Conservation (phyloP, 2,329 filamentous ascomycete genomes). For the Cercospora janseana region DNA sequence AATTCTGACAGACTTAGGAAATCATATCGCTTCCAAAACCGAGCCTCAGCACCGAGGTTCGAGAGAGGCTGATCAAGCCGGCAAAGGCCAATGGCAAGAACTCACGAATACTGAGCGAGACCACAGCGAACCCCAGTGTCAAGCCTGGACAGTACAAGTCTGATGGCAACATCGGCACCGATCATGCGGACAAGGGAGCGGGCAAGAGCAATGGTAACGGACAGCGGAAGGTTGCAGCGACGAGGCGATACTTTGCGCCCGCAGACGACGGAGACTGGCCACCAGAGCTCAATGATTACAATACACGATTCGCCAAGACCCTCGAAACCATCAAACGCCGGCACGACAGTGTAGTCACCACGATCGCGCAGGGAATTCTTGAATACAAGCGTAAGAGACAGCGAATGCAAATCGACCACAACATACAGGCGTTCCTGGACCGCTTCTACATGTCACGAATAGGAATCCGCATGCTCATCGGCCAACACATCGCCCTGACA, state of each 20-base stretch:
- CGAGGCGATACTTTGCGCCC: slow-evolving; percentile 75
- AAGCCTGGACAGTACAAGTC: slow-evolving; percentile 75
- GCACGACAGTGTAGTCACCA: slow-evolving; percentile 96
- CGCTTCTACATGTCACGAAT: slow-evolving; percentile 99
- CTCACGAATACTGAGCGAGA: slow-evolving; percentile 71
- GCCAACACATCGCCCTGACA: slow-evolving; percentile 94
- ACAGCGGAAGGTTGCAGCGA: slow-evolving; percentile 46
- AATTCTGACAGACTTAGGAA: slow-evolving; percentile 59
- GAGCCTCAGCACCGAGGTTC: slow-evolving; percentile 69
- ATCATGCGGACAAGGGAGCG: slow-evolving; percentile 49
- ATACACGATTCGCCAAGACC: slow-evolving; percentile 82
- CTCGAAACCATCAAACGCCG: slow-evolving; percentile 92
- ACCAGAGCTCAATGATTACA: slow-evolving; percentile 90
- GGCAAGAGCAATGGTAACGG: slow-evolving; percentile 49
- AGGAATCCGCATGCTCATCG: slow-evolving; percentile 97
- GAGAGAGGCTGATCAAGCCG: slow-evolving; percentile 73
- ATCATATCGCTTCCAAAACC: slow-evolving; percentile 84
- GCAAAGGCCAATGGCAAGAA: slow-evolving; percentile 57
- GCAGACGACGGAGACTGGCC: slow-evolving; percentile 94
- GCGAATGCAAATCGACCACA: slow-evolving; percentile 96
- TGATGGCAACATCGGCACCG: slow-evolving; percentile 51
- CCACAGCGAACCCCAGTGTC: slow-evolving; percentile 87
- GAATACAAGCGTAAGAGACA: slow-evolving; percentile 97
- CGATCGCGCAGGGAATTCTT: slow-evolving; percentile 94
- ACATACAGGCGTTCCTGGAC: slow-evolving; percentile 95